Evolutionary conservation across 2,329 filamentous ascomycete genomes (phyloP).

Genomic region (Ceratocystis albifundus): DNA sequence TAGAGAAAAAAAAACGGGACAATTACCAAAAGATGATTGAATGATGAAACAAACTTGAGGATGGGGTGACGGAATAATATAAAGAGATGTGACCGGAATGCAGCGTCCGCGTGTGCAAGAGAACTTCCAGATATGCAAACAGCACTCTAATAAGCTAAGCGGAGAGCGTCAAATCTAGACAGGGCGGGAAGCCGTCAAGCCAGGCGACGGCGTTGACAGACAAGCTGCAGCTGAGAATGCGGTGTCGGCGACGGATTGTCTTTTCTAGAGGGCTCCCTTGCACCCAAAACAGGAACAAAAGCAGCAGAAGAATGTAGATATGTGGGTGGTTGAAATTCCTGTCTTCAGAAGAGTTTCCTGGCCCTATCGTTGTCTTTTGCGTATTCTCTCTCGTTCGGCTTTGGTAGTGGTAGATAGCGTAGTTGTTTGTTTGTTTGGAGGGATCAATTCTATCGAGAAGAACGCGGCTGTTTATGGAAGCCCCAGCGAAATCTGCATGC

Average conservation of each 20-base stretch:
- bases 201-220: background rate
- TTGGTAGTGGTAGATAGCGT: background rate
- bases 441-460: background rate
- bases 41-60: no score
- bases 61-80: conserved; percentile 8
- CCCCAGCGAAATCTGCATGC: background rate
- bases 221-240: background rate
- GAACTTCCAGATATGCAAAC: background rate
- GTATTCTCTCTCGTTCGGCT: background rate
- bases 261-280: background rate
- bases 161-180: background rate
- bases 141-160: background rate
- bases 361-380: background rate
- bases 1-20: background rate
- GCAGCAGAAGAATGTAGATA: background rate
- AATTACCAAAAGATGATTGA: background rate
- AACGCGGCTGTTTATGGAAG: background rate
- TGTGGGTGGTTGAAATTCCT: conserved; percentile 8
- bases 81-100: background rate
- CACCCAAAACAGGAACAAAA: background rate
- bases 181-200: conserved; percentile 1
- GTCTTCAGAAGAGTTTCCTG: background rate
- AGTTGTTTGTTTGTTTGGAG: background rate
- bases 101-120: background rate
- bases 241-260: background rate